Conservation (phyloP, 2,329 filamentous ascomycete species). For the Thelonectria discophora region DNA sequence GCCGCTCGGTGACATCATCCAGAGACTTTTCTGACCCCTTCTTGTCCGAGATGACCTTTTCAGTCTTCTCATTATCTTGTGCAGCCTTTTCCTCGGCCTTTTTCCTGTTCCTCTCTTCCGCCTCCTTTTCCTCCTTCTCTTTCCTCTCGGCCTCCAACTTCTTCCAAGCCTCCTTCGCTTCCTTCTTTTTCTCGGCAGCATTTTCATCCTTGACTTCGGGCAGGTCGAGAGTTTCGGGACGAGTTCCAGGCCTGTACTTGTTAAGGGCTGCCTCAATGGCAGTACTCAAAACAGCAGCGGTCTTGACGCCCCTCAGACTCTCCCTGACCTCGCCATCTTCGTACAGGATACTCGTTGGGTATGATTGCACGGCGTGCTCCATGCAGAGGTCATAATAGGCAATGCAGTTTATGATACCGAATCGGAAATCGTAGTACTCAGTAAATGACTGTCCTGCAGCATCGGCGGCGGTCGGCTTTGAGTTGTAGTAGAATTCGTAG, state of each 20-base stretch:
- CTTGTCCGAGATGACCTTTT: slow-evolving; percentile 28
- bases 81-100: slow-evolving; percentile 32
- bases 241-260: slow-evolving; percentile 79
- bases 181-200: slow-evolving; percentile 29
- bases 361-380: slow-evolving; percentile 72
- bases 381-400: slow-evolving; percentile 82
- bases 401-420: slow-evolving; percentile 85
- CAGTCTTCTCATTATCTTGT: slow-evolving; percentile 27
- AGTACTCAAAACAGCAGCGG: slow-evolving; percentile 70
- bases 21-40: slow-evolving; percentile 22
- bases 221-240: slow-evolving; percentile 67
- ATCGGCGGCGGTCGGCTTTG: slow-evolving; percentile 70
- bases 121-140: slow-evolving; percentile 36
- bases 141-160: slow-evolving; percentile 37
- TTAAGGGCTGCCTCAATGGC: slow-evolving; percentile 83
- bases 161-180: slow-evolving; percentile 46
- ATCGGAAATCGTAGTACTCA: slow-evolving; percentile 87
- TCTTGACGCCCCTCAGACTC: slow-evolving; percentile 71
- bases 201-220: slow-evolving; percentile 19
- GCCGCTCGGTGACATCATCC: slow-evolving; percentile 40
- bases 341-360: slow-evolving; percentile 81
- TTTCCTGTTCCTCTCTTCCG: slow-evolving; percentile 15
- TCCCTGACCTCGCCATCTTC: slow-evolving; percentile 77
- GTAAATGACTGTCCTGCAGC: slow-evolving; percentile 71
- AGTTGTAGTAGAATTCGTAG: slow-evolving; percentile 95